Evolutionary conservation across 1,284 basidiomycete species (phyloP).

Genomic region (Coniferiporia sulphurascens): DNA sequence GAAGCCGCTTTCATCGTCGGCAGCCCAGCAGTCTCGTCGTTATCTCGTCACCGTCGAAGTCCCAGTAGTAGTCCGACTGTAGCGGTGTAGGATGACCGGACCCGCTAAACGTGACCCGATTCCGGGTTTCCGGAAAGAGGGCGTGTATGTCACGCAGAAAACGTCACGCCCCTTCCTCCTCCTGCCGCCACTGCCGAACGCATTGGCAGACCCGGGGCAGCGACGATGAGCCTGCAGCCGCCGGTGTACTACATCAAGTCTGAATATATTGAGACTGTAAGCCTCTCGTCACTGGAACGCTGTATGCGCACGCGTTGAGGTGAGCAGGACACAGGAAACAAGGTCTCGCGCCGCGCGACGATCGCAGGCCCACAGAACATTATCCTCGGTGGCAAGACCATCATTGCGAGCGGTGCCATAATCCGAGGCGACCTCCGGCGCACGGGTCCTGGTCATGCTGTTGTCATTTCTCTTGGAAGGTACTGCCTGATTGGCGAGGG

Average conservation of each 20-base stretch:
- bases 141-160: background rate
- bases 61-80: background rate
- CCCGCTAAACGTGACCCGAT: too few species aligned
- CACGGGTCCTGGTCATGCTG: conserved; percentile 82
- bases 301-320: background rate
- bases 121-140: background rate
- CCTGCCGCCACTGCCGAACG: too few species aligned
- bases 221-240: conserved; percentile 14
- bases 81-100: background rate
- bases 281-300: background rate
- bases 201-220: background rate
- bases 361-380: conserved; percentile 96
- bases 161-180: too few species aligned
- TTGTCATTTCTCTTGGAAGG: conserved; percentile 88
- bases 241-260: conserved; percentile 25
- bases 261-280: conserved; percentile 31
- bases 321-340: conserved; percentile 76
- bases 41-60: background rate
- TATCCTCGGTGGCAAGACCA: conserved; percentile 94
- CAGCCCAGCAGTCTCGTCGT: background rate
- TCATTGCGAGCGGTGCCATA: conserved; percentile 85
- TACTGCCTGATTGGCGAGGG: conserved; percentile 91
- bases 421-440: conserved; percentile 86
- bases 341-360: conserved; percentile 89
- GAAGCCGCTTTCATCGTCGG: conserved; percentile 5